Percentiles rank a stretch among this genome's conserved stretches.
Evolutionary conservation across 305 asterid species (phyloP).

Genomic region (Fraxinus sp.): DNA sequence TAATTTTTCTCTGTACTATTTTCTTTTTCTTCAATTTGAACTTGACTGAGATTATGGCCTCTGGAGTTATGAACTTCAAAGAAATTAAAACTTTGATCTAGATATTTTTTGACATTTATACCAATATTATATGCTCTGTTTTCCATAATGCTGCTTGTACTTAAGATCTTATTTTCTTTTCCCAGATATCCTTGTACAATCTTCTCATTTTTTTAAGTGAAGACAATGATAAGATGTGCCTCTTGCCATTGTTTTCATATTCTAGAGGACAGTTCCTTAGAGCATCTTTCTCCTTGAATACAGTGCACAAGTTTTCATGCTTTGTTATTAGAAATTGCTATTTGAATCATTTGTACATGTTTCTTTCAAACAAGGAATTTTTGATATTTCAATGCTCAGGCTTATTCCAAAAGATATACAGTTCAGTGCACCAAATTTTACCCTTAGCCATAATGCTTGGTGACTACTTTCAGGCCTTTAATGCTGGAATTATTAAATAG

Average conservation of each 20-base stretch:
- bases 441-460: not conserved
- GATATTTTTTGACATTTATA: conserved; percentile 12
- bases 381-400: not conserved
- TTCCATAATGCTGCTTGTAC: not conserved
- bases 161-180: not conserved
- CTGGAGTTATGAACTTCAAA: not conserved
- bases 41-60: not conserved
- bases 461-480: not conserved
- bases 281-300: not conserved
- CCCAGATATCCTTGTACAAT: not conserved
- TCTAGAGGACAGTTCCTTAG: not conserved
- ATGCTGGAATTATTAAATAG: conserved; percentile 13
- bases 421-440: not conserved
- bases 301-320: not conserved
- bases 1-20: conserved; percentile 1
- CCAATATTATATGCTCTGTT: conserved; percentile 1
- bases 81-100: not conserved
- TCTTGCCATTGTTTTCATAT: not conserved
- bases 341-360: not conserved
- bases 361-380: not conserved
- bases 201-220: not conserved
- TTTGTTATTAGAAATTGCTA: not conserved
- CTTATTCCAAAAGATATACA: not conserved
- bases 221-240: not conserved
- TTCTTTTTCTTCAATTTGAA: not conserved